Evolutionary conservation across 164 flowering plant species (phyloP), one percentile per base, ranked within the genome.

Genomic region (Protea cynaroides): DNA sequence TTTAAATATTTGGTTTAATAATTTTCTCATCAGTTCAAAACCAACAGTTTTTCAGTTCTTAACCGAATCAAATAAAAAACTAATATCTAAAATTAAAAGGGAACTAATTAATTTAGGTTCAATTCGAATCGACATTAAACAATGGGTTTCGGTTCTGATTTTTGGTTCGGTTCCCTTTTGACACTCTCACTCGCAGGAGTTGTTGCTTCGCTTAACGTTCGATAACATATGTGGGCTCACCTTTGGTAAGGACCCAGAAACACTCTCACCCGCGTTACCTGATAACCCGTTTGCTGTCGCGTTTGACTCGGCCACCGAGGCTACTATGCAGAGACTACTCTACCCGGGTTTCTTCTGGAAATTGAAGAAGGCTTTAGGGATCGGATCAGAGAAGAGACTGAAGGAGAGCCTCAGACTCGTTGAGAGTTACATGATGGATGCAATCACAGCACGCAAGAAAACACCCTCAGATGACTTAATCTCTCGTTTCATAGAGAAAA

Each of bases 221-320:
- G 97, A 91, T 50, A 91, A 91, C 74, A 91, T 91, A 7, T 91
- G 97, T 46, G 96, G 96, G 0, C 78, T 89, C 37, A 83, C 97
- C 0, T 87, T 91, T 56, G 94, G 97, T 0, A 83, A 84, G 65
- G 97, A 91, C 70, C 97, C 97, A 0, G 84, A 87, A 63, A 89
- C 93, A 0, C 78, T 89, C 0, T 81, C 96, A 0, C 80, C 79
- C 2, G 90, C 71, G 0, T 38, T 89, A 7, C 89, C 96, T 7
- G 92, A 85, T 6, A 89, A 86, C 65, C 92, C 82, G 12, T 91
- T 91, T 51, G 72, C 91, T 4, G 25, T 38, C 4, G 92, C 97
- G 7, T 91, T 91, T 36, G 97, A 91, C 70, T 76, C 80, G 0
- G 97, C 97, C 57, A 91, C 97, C 0, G 96, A 89, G 66, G 79